Evolutionary conservation across 2,329 filamentous ascomycete species (phyloP).

Genomic region (Orbilia brochopaga): DNA sequence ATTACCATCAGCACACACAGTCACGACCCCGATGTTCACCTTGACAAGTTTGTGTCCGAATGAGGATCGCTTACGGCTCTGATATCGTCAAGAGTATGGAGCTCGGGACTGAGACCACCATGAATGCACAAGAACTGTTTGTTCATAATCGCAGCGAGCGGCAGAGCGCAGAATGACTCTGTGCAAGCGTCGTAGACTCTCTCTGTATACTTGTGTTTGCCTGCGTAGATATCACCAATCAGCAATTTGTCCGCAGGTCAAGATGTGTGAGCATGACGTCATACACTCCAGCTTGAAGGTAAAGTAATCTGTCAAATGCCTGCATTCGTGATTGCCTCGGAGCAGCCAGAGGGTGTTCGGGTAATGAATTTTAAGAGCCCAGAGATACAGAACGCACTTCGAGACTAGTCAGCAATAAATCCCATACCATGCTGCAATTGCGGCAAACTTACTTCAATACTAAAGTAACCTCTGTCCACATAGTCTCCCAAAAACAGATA

Average conservation of each 20-base stretch:
- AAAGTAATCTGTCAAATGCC: conserved; percentile 99
- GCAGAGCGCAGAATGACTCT: conserved; percentile 94
- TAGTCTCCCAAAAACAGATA: conserved; percentile 98
- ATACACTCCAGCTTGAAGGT: conserved; percentile 97
- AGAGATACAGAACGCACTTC: conserved; percentile 91
- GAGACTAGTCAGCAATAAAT: conserved; percentile 56
- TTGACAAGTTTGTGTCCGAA: background rate
- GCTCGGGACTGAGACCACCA: conserved; percentile 90
- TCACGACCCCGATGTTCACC: too few relatives aligned
- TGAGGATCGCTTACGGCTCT: conserved; percentile 72
- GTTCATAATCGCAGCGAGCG: conserved; percentile 97
- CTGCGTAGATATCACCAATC: conserved; percentile 36
- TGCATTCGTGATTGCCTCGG: conserved; percentile 97
- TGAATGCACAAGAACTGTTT: conserved; percentile 99
- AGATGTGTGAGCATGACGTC: conserved; percentile 22
- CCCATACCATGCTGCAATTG: background rate
- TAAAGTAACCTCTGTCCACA: conserved; percentile 97
- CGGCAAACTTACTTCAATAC: conserved; percentile 73
- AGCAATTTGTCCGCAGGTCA: conserved; percentile 6
- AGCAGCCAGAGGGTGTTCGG: conserved; percentile 96
- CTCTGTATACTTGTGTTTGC: conserved; percentile 98
- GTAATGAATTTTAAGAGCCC: conserved; percentile 99
- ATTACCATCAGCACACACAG: conserved; percentile 16
- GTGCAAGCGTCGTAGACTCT: conserved; percentile 95
- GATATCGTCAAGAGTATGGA: conserved; percentile 93